phyloP scores from a whole-genome alignment of 75 land plant genomes.

The Ceratopteris richardii region DNA sequence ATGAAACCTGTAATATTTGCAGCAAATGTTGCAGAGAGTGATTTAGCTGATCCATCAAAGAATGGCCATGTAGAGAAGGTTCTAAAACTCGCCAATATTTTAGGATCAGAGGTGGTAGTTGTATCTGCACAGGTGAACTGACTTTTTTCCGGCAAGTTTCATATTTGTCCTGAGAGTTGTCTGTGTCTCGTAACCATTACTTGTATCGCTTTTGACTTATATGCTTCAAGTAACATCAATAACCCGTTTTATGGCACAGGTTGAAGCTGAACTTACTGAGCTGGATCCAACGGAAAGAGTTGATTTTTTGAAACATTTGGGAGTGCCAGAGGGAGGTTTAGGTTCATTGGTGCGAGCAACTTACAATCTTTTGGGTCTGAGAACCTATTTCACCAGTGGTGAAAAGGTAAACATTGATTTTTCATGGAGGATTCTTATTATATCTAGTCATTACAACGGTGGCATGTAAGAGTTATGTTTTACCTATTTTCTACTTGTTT shows the following conservation, averaged over 20 bases:
- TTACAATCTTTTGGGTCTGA: conserved; percentile 74
- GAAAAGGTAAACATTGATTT: conserved; percentile 60
- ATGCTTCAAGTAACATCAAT: neutral
- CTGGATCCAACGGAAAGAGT: conserved; percentile 74
- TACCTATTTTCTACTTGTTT: neutral
- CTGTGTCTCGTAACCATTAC: too few relatives aligned
- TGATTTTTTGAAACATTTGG: conserved; percentile 81
- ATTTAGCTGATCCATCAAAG: conserved; percentile 60
- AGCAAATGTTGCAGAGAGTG: conserved; percentile 95
- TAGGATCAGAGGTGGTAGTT: conserved; percentile 73
- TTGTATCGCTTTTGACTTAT: conserved; percentile 1
- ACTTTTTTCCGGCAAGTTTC: too few relatives aligned
- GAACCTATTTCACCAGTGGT: conserved; percentile 94
- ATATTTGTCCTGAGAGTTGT: too few relatives aligned
- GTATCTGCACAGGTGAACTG: conserved; percentile 89
- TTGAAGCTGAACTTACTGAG: conserved; percentile 90
- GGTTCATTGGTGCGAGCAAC: conserved; percentile 86
- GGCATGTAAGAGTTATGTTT: neutral
- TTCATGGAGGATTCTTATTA: neutral
- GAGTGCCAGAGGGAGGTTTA: conserved; percentile 85
- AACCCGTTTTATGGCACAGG: too few relatives aligned
- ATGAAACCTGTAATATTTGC: conserved; percentile 98
- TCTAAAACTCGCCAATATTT: conserved; percentile 46
- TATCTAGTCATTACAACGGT: neutral
- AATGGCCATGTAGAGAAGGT: conserved; percentile 77